Evolutionary conservation across 768 basidiomycete genomes (phyloP).

Genomic region (Coprinellus micaceus): DNA sequence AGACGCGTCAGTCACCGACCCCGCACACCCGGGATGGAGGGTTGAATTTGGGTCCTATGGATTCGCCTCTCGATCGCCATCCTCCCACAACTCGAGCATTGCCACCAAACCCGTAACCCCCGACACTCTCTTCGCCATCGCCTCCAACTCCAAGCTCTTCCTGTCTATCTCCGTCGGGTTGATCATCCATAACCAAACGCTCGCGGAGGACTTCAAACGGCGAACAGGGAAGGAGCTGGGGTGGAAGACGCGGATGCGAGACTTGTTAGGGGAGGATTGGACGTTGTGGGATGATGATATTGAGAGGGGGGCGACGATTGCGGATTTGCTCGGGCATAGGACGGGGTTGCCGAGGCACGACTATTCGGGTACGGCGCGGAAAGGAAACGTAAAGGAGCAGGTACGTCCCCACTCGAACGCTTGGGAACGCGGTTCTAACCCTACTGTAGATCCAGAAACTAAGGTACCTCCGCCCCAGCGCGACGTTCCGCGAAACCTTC

Average conservation of each 20-base stretch:
- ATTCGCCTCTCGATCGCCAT: too few relatives aligned
- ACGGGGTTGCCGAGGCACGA: conserved; percentile 47
- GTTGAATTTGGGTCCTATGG: conserved; percentile 39
- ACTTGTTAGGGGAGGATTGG: conserved; percentile 38
- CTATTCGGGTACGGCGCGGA: conserved; percentile 26
- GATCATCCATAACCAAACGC: conserved; percentile 34
- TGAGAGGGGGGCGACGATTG: conserved; percentile 29
- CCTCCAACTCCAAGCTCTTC: conserved; percentile 43
- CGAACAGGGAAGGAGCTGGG: conserved; percentile 23
- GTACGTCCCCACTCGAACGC: conserved; percentile 25
- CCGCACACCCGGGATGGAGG: conserved; percentile 27
- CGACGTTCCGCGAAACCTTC: conserved; percentile 37
- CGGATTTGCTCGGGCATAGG: conserved; percentile 41
- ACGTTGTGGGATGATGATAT: conserved; percentile 35
- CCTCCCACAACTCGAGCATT: conserved; percentile 20
- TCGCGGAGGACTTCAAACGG: conserved; percentile 19
- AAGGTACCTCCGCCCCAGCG: conserved; percentile 36
- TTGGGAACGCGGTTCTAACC: neutral
- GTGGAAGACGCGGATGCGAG: conserved; percentile 35
- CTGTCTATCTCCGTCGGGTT: conserved; percentile 36
- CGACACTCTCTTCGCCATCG: conserved; percentile 42
- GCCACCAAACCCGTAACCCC: conserved; percentile 32
- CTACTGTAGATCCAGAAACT: conserved; percentile 31
- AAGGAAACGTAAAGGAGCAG: conserved; percentile 34
- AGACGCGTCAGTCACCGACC: conserved; percentile 15